These are phyloP conservation scores for Carex kokanica DNA, from an alignment of 176 grass and related monocot genomes.

Conservation along the genomic window DNA sequence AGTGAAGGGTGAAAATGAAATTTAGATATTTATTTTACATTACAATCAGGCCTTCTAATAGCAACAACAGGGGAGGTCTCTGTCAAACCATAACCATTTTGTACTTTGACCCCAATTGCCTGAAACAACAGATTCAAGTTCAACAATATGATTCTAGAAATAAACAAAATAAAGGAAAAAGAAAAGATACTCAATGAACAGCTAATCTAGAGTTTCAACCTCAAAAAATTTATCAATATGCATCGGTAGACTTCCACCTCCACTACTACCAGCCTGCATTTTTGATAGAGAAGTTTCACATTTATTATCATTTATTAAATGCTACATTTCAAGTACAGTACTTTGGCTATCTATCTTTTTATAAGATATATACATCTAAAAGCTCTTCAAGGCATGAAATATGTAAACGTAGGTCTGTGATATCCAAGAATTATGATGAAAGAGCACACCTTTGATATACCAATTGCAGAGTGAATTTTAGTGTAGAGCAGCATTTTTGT, in stretches of 20 bases:
- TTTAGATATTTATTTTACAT: constrained; percentile 45
- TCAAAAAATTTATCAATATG: constrained; percentile 96
- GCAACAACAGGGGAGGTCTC: constrained; percentile 91
- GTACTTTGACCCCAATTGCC: constrained; percentile 85
- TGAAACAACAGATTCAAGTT: constrained; percentile 43
- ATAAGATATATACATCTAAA: neutral
- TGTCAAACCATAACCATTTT: constrained; percentile 95
- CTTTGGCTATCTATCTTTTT: neutral
- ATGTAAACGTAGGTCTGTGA: constrained; percentile 12
- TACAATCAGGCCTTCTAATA: constrained; percentile 59
- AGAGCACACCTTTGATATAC: constrained; percentile 84
- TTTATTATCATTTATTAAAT: constrained; percentile 28
- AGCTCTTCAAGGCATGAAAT: too few relatives aligned
- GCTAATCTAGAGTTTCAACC: constrained; percentile 38
- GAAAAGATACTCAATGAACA: neutral
- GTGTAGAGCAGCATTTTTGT: constrained; percentile 66
- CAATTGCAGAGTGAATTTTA: constrained; percentile 82
- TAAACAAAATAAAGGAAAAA: constrained; percentile 4
- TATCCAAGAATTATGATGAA: neutral
- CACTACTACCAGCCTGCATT: constrained; percentile 90
- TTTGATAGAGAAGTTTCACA: constrained; percentile 35
- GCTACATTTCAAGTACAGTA: neutral
- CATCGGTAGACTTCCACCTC: constrained; percentile 81
- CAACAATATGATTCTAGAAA: constrained; percentile 11
- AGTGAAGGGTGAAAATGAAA: neutral